Conservation (phyloP, 1,139 yeast species). For the Scheffersomyces quercinus region DNA sequence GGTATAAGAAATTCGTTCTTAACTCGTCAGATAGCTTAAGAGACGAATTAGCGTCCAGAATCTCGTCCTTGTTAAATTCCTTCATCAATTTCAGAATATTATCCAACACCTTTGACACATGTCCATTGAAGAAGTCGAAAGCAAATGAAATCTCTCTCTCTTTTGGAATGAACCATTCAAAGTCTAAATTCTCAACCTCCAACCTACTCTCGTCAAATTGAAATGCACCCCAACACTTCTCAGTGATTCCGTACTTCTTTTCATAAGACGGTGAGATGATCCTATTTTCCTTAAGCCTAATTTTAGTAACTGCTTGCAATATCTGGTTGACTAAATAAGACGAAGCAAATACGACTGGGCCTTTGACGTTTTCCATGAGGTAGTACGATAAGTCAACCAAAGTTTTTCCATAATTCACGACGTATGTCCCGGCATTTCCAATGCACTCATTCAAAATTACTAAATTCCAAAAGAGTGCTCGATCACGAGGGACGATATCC, state of each 20-base stretch:
- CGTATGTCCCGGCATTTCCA: conserved; percentile 61
- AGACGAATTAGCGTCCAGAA: conserved; percentile 19
- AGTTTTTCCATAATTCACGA: conserved; percentile 48
- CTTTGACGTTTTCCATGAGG: conserved; percentile 61
- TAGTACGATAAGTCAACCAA: conserved; percentile 51
- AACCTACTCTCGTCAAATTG: conserved; percentile 52
- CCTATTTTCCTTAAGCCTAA: conserved; percentile 56
- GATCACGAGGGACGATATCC: conserved; percentile 75
- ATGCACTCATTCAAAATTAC: conserved; percentile 70
- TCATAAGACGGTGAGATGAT: conserved; percentile 47
- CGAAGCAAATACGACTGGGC: conserved; percentile 58
- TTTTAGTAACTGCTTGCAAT: conserved; percentile 62
- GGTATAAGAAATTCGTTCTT: conserved; percentile 53
- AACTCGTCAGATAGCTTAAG: conserved; percentile 47
- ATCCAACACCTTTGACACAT: conserved; percentile 45
- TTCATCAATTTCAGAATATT: conserved; percentile 43
- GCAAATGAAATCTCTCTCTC: conserved; percentile 62
- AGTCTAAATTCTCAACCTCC: conserved; percentile 43
- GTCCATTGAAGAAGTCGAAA: conserved; percentile 54
- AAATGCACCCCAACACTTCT: conserved; percentile 71
- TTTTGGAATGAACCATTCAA: conserved; percentile 77
- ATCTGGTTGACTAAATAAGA: conserved; percentile 64
- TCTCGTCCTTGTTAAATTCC: conserved; percentile 19
- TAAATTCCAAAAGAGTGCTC: conserved; percentile 71
- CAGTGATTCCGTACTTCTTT: conserved; percentile 36